A percentile compares a stretch with the other conserved stretches of the same genome.
Evolutionary conservation across 495 filamentous ascomycete genomes (phyloP).

Genomic region (Friedmanniomyces simplex): DNA sequence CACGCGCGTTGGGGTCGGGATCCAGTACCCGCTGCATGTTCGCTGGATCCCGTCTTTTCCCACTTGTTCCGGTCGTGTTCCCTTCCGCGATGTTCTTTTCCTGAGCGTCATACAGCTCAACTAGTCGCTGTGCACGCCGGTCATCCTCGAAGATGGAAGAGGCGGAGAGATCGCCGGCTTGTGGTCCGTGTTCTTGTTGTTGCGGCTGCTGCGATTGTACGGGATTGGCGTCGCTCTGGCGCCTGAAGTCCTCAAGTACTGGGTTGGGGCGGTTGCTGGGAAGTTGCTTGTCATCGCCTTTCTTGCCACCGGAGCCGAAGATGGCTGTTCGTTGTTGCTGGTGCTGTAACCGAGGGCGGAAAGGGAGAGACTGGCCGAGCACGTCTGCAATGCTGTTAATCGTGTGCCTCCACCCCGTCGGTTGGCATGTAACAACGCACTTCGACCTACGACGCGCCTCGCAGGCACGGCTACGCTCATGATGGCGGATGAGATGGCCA

Average conservation of each 20-base stretch:
- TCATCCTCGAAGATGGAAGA: constrained; percentile 52
- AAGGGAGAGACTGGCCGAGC: constrained; percentile 14
- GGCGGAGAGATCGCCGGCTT: constrained; percentile 33
- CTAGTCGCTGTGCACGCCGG: constrained; percentile 8
- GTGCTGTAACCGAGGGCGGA: constrained; percentile 7
- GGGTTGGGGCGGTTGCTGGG: constrained; percentile 14
- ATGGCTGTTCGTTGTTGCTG: constrained; percentile 6
- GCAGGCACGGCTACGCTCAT: constrained; percentile 13
- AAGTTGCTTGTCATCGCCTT: neutral
- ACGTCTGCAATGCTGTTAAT: constrained; percentile 8
- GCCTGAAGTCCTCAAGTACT: constrained; percentile 26
- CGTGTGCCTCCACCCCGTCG: neutral
- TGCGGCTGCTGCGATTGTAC: neutral
- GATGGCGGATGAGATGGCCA: neutral
- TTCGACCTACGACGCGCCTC: constrained; percentile 4
- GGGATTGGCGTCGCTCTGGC: constrained; percentile 9
- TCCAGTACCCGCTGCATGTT: constrained; percentile 50
- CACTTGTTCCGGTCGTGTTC: neutral
- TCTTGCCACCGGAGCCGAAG: neutral
- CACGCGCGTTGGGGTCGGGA: constrained; percentile 54
- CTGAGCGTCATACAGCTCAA: constrained; percentile 3
- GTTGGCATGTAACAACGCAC: neutral
- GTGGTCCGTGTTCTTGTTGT: neutral
- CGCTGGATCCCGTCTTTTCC: constrained; percentile 32
- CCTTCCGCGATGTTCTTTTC: constrained; percentile 2